phyloP scores from a whole-genome alignment of 1,139 yeast genomes.

The Dujonia santamariae region DNA sequence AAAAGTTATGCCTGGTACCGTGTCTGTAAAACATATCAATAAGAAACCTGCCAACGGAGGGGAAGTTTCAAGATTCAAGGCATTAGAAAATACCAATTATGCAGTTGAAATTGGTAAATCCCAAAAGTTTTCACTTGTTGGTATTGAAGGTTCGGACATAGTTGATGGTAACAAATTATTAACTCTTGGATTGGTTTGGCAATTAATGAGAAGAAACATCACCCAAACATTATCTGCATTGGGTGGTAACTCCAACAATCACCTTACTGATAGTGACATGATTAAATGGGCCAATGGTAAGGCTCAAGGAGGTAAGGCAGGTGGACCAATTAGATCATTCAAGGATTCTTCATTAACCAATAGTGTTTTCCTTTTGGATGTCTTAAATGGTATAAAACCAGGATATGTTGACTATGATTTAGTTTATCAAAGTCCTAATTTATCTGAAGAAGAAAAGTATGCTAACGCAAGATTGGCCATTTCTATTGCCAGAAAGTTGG shows the following conservation, averaged over 20 bases:
- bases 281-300: slow-evolving; percentile 91
- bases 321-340: slow-evolving; percentile 70
- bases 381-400: slow-evolving; percentile 89
- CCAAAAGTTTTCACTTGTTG: slow-evolving; percentile 88
- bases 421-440: slow-evolving; percentile 68
- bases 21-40: slow-evolving; percentile 76
- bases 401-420: slow-evolving; percentile 96
- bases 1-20: slow-evolving; percentile 92
- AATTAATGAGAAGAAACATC: slow-evolving; percentile 94
- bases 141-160: slow-evolving; percentile 97
- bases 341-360: slow-evolving; percentile 73
- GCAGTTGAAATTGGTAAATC: slow-evolving; percentile 96
- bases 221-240: slow-evolving; percentile 75
- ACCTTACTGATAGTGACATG: slow-evolving; percentile 81
- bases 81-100: slow-evolving; percentile 92
- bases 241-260: slow-evolving; percentile 57
- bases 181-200: slow-evolving; percentile 97
- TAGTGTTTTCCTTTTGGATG: slow-evolving; percentile 83
- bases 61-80: slow-evolving; percentile 86
- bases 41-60: slow-evolving; percentile 70
- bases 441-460: slow-evolving; percentile 73
- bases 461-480: slow-evolving; percentile 97
- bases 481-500: slow-evolving; percentile 96
- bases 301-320: slow-evolving; percentile 80
- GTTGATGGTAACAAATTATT: slow-evolving; percentile 89